These are phyloP conservation scores for Aspergillus flavus DNA, from an alignment of 2,329 filamentous ascomycete genomes.

Conservation along the genomic window DNA sequence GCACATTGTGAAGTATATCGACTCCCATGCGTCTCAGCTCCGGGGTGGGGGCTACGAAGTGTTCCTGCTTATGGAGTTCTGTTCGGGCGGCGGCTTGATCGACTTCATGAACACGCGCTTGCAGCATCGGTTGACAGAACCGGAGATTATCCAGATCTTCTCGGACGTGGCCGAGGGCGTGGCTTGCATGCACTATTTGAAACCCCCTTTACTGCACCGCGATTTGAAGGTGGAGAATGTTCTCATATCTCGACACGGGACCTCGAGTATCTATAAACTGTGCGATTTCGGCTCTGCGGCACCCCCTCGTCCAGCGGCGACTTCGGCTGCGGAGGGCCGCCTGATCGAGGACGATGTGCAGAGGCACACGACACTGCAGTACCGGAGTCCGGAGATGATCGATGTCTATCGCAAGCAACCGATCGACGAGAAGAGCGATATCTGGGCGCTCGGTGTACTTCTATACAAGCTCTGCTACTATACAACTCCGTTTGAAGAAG, in stretches of 20 bases:
- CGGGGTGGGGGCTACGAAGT: slow-evolving; percentile 95
- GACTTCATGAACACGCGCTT: slow-evolving; percentile 99
- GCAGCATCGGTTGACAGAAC: slow-evolving; percentile 94
- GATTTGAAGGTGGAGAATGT: slow-evolving; percentile 99
- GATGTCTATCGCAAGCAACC: slow-evolving; percentile 96
- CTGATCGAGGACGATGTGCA: slow-evolving; percentile 96
- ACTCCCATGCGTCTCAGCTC: slow-evolving; percentile 94
- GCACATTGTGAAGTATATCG: slow-evolving; percentile 96
- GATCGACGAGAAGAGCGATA: slow-evolving; percentile 98
- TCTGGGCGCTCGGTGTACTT: slow-evolving; percentile 93
- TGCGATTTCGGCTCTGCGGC: slow-evolving; percentile 97
- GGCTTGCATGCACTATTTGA: slow-evolving; percentile 98
- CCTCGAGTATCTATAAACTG: slow-evolving; percentile 82
- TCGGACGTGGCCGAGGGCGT: slow-evolving; percentile 94
- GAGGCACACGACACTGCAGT: slow-evolving; percentile 95
- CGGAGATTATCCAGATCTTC: slow-evolving; percentile 96
- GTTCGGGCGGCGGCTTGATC: slow-evolving; percentile 90
- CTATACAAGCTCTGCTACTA: slow-evolving; percentile 99
- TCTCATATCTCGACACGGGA: slow-evolving; percentile 72
- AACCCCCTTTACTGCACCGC: slow-evolving; percentile 86
- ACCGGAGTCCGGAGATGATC: slow-evolving; percentile 97
- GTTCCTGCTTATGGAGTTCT: slow-evolving; percentile 97
- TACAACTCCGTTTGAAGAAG: slow-evolving; percentile 96
- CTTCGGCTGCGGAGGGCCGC: slow-evolving; percentile 83
- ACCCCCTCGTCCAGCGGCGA: slow-evolving; percentile 78